Evolutionary conservation across 2,329 filamentous ascomycete species (phyloP).

Genomic region (Fusarium sp.): DNA sequence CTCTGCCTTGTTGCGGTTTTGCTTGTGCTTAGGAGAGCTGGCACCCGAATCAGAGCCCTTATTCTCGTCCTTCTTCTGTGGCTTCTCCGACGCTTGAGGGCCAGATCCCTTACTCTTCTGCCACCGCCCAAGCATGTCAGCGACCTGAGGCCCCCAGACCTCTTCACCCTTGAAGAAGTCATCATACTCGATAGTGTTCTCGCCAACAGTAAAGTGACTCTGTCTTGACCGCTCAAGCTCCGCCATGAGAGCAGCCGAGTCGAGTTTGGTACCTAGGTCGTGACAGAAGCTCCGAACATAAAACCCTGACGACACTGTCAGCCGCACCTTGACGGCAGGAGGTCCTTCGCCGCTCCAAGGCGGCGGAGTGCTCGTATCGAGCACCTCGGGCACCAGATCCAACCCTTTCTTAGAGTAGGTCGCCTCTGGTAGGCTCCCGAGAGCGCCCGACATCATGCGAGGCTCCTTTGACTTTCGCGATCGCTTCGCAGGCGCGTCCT

Average conservation of each 20-base stretch:
- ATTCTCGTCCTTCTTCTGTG: slow-evolving; percentile 34
- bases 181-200: slow-evolving; percentile 79
- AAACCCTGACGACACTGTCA: slow-evolving; percentile 95
- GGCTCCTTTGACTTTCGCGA: slow-evolving; percentile 45
- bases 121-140: slow-evolving; percentile 57
- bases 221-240: slow-evolving; percentile 83
- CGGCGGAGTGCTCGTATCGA: slow-evolving; percentile 58
- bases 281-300: slow-evolving; percentile 95
- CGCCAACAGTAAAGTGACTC: slow-evolving; percentile 76
- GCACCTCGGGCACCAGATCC: slow-evolving; percentile 62
- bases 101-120: slow-evolving; percentile 43
- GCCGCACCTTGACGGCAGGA: slow-evolving; percentile 81
- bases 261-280: slow-evolving; percentile 84
- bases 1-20: slow-evolving; percentile 32
- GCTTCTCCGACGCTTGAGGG: slow-evolving; percentile 36
- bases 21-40: slow-evolving; percentile 26
- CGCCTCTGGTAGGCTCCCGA: slow-evolving; percentile 61
- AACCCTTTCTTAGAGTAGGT: slow-evolving; percentile 54
- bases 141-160: slow-evolving; percentile 82
- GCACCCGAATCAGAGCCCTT: slow-evolving; percentile 3
- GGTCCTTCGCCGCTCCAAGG: slow-evolving; percentile 70
- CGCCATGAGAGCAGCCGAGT: slow-evolving; percentile 86
- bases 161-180: slow-evolving; percentile 80
- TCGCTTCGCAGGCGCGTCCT: slow-evolving; percentile 56
- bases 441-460: slow-evolving; percentile 66